These are phyloP conservation scores for Salvia miltiorrhiza DNA, from an alignment of 257 asterid genomes.

Conservation along the genomic window DNA sequence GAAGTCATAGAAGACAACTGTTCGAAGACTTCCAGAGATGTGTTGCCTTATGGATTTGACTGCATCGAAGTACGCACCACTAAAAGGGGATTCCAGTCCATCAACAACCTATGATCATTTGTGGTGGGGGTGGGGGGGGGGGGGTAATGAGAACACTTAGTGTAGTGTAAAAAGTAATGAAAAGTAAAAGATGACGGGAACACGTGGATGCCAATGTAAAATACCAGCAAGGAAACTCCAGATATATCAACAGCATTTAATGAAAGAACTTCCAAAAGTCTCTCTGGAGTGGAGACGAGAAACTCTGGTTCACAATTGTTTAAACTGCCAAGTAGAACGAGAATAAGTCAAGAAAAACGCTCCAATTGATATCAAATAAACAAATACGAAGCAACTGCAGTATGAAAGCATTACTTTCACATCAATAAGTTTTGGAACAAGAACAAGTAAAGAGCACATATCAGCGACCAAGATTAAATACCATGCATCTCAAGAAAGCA, in stretches of 20 bases:
- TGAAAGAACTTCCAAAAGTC: conserved; percentile 72
- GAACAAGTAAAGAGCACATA: background rate
- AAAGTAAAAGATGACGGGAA: background rate
- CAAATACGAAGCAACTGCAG: background rate
- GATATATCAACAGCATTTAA: conserved; percentile 60
- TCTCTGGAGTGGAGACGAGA: conserved; percentile 73
- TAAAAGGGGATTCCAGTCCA: conserved; percentile 45
- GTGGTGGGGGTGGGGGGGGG: too few species aligned
- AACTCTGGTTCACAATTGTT: conserved; percentile 79
- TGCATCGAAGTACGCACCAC: conserved; percentile 36
- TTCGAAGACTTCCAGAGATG: conserved; percentile 53
- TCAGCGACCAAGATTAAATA: background rate
- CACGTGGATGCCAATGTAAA: background rate
- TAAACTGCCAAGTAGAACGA: conserved; percentile 43
- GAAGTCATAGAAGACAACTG: conserved; percentile 58
- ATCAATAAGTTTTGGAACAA: background rate
- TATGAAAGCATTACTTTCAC: background rate
- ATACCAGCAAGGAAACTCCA: conserved; percentile 76
- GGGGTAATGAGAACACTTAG: conserved; percentile 9
- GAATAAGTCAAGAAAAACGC: background rate
- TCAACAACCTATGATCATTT: conserved; percentile 55
- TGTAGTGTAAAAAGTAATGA: background rate
- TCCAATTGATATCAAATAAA: background rate
- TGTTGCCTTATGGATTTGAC: conserved; percentile 49
- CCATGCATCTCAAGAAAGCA: background rate